Percentiles rank a stretch among this genome's conserved stretches.
Conservation (phyloP, 371 early-diverging fungal genomes). For the Lichtheimia ornata region DNA sequence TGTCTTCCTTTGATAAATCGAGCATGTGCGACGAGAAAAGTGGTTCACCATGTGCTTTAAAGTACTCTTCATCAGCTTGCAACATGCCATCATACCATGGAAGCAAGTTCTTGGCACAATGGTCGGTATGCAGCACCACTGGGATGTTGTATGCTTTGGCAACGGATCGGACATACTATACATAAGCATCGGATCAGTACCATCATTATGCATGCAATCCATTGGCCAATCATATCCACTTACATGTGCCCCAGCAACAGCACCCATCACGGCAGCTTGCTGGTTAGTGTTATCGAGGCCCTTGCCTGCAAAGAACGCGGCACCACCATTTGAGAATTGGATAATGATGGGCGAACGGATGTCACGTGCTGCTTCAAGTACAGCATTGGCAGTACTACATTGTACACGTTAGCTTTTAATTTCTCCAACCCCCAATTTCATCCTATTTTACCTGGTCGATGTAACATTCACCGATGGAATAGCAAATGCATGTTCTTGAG, state of each 20-base stretch:
- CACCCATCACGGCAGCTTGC: conserved; percentile 83
- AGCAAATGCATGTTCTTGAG: conserved; percentile 72
- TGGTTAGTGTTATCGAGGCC: conserved; percentile 85
- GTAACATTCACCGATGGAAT: conserved; percentile 94
- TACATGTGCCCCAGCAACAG: conserved; percentile 85
- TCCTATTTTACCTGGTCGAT: conserved; percentile 60
- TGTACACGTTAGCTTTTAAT: neutral
- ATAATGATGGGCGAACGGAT: conserved; percentile 87
- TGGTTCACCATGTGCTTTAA: conserved; percentile 84
- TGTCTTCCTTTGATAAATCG: conserved; percentile 86
- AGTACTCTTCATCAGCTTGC: conserved; percentile 87
- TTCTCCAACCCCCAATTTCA: neutral
- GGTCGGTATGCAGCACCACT: conserved; percentile 87
- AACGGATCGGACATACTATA: conserved; percentile 78
- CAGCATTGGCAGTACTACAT: conserved; percentile 82
- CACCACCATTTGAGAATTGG: conserved; percentile 91
- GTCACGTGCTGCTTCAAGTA: conserved; percentile 90
- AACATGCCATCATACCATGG: conserved; percentile 95
- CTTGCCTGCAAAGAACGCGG: conserved; percentile 88
- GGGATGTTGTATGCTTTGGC: conserved; percentile 90
- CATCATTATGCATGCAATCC: too few species aligned
- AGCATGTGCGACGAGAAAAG: conserved; percentile 96
- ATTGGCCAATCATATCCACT: neutral
- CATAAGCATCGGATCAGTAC: neutral
- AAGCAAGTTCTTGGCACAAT: conserved; percentile 92